Percentiles rank a stretch among this genome's conserved stretches.
These are phyloP conservation scores for Candida boidinii DNA, from an alignment of 805 yeast genomes.

Conservation along the genomic window DNA sequence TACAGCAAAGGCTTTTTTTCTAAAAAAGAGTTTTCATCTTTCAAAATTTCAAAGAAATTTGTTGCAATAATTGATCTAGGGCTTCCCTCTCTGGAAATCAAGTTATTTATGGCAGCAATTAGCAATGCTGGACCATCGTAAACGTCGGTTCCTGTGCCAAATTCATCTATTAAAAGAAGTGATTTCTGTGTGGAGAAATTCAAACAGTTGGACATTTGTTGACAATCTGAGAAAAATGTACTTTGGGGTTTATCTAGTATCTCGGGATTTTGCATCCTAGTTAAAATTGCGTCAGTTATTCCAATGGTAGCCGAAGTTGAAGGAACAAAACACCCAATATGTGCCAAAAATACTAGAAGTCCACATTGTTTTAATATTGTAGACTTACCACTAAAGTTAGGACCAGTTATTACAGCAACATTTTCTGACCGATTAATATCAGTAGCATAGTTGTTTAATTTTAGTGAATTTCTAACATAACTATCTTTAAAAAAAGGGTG, in stretches of 20 bases:
- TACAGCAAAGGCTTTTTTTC: no score
- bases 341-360: conserved; percentile 38
- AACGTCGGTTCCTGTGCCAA: conserved; percentile 44
- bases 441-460: conserved; percentile 20
- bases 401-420: conserved; percentile 37
- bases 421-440: conserved; percentile 13
- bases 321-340: conserved; percentile 48
- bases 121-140: conserved; percentile 37
- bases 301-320: conserved; percentile 37
- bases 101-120: conserved; percentile 26
- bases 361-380: conserved; percentile 42
- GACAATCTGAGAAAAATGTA: conserved; percentile 41
- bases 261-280: conserved; percentile 36
- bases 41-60: conserved; percentile 35
- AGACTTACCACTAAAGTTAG: conserved; percentile 45
- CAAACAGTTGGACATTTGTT: conserved; percentile 23
- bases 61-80: conserved; percentile 27
- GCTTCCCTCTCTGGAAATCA: conserved; percentile 17
- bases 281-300: conserved; percentile 30
- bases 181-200: conserved; percentile 33
- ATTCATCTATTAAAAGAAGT: conserved; percentile 41
- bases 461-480: conserved; percentile 39
- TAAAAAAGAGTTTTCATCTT: no score
- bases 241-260: conserved; percentile 32
- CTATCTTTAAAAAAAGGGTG: conserved; percentile 33